Percentiles rank a stretch among this genome's conserved stretches.
phyloP scores from a whole-genome alignment of 2,329 filamentous ascomycete genomes.

The Trichoderma sp. region DNA sequence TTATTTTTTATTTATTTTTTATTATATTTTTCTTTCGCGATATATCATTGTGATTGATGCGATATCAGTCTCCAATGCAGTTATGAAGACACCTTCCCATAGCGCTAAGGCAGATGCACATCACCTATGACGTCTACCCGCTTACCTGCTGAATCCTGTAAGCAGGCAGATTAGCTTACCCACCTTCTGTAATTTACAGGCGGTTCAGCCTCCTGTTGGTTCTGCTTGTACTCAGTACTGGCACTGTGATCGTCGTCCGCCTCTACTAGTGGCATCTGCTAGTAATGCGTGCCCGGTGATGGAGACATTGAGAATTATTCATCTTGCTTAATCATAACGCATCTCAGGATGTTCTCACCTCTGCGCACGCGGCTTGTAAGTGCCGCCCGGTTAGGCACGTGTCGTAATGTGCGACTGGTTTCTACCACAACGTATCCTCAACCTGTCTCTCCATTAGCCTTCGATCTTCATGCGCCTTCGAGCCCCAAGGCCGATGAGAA shows the following conservation, averaged over 20 bases:
- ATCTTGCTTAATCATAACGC: not conserved
- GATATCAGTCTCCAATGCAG: not conserved
- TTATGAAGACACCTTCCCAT: not conserved
- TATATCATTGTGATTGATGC: not conserved
- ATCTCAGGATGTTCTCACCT: not conserved
- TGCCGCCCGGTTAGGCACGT: not conserved
- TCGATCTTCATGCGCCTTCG: conserved; percentile 63
- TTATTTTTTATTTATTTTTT: not conserved
- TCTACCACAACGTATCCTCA: not conserved
- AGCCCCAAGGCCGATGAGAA: conserved; percentile 39
- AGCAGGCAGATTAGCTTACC: not conserved
- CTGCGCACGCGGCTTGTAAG: not conserved
- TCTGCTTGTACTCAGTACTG: not conserved
- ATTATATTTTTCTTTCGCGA: not conserved
- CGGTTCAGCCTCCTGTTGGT: not conserved
- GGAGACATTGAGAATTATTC: not conserved
- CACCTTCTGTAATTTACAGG: not conserved
- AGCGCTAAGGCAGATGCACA: not conserved
- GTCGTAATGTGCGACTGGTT: not conserved
- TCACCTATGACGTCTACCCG: not conserved
- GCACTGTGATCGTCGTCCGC: not conserved
- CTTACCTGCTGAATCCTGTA: not conserved
- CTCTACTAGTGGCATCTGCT: not conserved
- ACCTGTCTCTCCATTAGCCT: conserved; percentile 48
- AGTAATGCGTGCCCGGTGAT: not conserved